Conservation (phyloP, 2,329 filamentous ascomycete species). For the Hypoxylon sp. region DNA sequence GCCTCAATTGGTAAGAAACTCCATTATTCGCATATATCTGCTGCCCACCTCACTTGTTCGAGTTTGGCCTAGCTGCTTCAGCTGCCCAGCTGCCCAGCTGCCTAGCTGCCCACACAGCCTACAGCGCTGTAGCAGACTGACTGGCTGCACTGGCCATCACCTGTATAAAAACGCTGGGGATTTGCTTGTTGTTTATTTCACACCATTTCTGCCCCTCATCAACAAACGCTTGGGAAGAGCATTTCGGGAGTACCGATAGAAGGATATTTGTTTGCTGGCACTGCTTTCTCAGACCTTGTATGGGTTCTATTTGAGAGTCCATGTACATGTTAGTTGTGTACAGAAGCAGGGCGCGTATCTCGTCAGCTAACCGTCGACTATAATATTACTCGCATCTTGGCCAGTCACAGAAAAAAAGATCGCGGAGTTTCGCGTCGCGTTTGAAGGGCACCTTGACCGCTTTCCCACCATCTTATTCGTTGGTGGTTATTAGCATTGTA, state of each 20-base stretch:
- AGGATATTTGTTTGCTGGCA: constrained; percentile 22
- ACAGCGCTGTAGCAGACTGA: no score
- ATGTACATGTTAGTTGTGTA: not conserved
- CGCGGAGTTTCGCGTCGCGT: constrained; percentile 35
- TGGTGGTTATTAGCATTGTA: constrained; percentile 6
- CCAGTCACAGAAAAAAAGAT: constrained; percentile 7
- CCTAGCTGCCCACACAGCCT: no score
- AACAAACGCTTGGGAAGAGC: constrained; percentile 17
- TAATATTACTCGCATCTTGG: not conserved
- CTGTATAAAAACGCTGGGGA: not conserved
- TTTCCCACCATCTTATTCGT: constrained; percentile 23
- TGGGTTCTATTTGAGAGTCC: not conserved
- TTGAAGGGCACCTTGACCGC: constrained; percentile 4
- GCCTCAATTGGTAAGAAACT: constrained; percentile 31
- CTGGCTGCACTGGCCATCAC: constrained; percentile 11
- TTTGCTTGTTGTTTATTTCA: not conserved
- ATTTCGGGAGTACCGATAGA: constrained; percentile 21
- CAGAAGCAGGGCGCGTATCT: not conserved
- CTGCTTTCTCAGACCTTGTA: constrained; percentile 3
- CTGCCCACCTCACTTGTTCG: constrained; percentile 10
- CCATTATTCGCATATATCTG: constrained; percentile 17
- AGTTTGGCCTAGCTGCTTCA: not conserved
- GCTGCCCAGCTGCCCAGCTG: no score
- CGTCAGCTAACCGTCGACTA: constrained; percentile 1
- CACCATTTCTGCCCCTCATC: constrained; percentile 12